These are phyloP conservation scores for Aureobasidium sp. DNA, from an alignment of 2,329 filamentous ascomycete species.

Conservation along the genomic window DNA sequence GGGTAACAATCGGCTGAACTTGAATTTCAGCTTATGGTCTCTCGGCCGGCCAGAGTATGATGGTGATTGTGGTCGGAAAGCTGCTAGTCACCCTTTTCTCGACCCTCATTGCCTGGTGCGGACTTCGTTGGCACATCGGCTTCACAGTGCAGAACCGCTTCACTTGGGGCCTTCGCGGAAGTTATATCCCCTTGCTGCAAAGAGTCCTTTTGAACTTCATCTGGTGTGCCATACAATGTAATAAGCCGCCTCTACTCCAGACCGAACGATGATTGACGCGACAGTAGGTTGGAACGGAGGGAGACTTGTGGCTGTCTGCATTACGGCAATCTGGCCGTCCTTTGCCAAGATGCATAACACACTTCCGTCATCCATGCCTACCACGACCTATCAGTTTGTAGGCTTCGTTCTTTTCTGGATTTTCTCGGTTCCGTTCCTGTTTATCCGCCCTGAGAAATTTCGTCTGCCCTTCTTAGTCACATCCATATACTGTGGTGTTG, in stretches of 20 bases:
- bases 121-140: constrained; percentile 7
- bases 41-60: constrained; percentile 4
- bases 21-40: background rate
- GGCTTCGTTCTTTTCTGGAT: constrained; percentile 5
- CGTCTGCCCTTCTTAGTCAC: background rate
- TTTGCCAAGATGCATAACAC: constrained; percentile 8
- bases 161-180: background rate
- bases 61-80: constrained; percentile 4
- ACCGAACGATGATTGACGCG: background rate
- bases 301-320: background rate
- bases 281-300: background rate
- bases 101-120: constrained; percentile 2
- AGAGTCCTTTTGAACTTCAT: constrained; percentile 4
- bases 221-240: constrained; percentile 4
- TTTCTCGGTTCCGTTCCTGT: background rate
- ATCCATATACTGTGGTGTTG: constrained; percentile 1
- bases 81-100: constrained; percentile 3
- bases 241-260: background rate
- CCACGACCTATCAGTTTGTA: constrained; percentile 4
- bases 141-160: constrained; percentile 5
- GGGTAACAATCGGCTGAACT: background rate
- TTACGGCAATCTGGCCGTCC: constrained; percentile 6
- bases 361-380: background rate
- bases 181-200: background rate
- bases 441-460: background rate